These are phyloP conservation scores for Trichophyton rubrum DNA, from an alignment of 2,329 filamentous ascomycete genomes.

Conservation along the genomic window DNA sequence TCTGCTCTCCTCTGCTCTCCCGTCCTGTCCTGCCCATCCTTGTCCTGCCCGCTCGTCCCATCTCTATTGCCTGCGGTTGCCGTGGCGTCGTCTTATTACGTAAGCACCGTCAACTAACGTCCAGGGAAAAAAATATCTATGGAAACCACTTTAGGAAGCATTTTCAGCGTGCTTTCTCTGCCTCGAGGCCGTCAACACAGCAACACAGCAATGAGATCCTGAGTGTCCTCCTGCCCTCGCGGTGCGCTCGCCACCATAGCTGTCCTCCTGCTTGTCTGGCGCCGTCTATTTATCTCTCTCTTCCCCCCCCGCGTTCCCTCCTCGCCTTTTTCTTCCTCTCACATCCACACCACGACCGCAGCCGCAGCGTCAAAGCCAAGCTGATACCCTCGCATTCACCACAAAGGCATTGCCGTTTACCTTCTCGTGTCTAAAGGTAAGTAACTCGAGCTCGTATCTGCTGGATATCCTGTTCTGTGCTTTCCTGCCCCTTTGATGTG, in stretches of 20 bases:
- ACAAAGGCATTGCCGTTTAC: not conserved
- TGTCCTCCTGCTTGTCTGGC: too few species aligned
- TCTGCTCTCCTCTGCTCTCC: not conserved
- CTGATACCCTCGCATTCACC: not conserved
- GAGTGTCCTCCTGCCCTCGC: not conserved
- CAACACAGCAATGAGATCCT: not conserved
- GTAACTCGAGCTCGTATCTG: not conserved
- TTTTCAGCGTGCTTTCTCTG: not conserved
- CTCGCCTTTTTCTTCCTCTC: constrained; percentile 6
- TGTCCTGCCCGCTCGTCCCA: not conserved
- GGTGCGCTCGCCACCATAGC: not conserved
- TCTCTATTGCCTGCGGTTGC: not conserved
- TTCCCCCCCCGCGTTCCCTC: not conserved
- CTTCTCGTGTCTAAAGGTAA: not conserved
- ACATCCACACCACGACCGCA: not conserved
- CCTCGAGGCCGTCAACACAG: not conserved
- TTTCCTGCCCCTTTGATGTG: not conserved
- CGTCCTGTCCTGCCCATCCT: not conserved
- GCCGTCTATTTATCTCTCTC: not conserved
- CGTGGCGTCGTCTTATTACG: not conserved
- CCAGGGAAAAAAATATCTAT: not conserved
- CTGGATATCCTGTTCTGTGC: not conserved
- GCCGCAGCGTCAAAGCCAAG: not conserved
- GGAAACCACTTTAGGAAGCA: not conserved
- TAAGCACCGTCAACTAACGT: not conserved